Evolutionary conservation across 495 filamentous ascomycete genomes (phyloP).

Genomic region (Trichoderma erinaceum): DNA sequence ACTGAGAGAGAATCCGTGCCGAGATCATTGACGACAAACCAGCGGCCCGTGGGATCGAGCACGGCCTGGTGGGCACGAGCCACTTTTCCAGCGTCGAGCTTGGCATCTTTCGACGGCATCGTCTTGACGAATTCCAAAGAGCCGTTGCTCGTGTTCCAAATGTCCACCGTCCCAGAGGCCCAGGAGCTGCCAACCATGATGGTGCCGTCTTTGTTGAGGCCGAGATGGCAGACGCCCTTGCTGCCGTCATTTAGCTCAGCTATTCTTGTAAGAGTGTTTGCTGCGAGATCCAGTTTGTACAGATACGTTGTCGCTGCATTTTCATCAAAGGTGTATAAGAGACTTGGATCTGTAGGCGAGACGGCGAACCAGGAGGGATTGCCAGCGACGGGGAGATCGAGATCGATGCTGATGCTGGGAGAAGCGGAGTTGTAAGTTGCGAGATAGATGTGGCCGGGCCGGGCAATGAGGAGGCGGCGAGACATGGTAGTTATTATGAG

Average conservation of each 20-base stretch:
- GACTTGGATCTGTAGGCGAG: slow-evolving; percentile 18
- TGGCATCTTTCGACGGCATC: slow-evolving; percentile 22
- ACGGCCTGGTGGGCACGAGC: slow-evolving; percentile 32
- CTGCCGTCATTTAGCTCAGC: slow-evolving; percentile 20
- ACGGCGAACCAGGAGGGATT: slow-evolving; percentile 31
- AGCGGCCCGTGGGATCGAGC: slow-evolving; percentile 29
- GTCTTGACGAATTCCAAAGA: slow-evolving; percentile 22
- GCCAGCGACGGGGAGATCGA: slow-evolving; percentile 24
- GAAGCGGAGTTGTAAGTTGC: slow-evolving; percentile 24
- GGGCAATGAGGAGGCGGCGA: slow-evolving; percentile 24
- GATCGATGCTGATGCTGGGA: slow-evolving; percentile 24
- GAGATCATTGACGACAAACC: slow-evolving; percentile 30
- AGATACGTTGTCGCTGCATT: slow-evolving; percentile 23
- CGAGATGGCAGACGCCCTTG: slow-evolving; percentile 29
- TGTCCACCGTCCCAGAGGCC: slow-evolving; percentile 25
- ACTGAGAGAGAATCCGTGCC: slow-evolving; percentile 29
- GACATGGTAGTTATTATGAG: not conserved
- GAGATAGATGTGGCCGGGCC: slow-evolving; percentile 25
- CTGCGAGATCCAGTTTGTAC: not conserved
- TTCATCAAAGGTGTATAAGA: slow-evolving; percentile 30
- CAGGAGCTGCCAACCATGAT: slow-evolving; percentile 29
- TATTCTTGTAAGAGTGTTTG: slow-evolving; percentile 14
- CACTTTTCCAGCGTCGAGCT: slow-evolving; percentile 15
- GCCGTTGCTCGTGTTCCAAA: slow-evolving; percentile 27
- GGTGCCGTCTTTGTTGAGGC: slow-evolving; percentile 27